Conservation (phyloP, 2,329 filamentous ascomycete species). For the Neofusicoccum sp. region DNA sequence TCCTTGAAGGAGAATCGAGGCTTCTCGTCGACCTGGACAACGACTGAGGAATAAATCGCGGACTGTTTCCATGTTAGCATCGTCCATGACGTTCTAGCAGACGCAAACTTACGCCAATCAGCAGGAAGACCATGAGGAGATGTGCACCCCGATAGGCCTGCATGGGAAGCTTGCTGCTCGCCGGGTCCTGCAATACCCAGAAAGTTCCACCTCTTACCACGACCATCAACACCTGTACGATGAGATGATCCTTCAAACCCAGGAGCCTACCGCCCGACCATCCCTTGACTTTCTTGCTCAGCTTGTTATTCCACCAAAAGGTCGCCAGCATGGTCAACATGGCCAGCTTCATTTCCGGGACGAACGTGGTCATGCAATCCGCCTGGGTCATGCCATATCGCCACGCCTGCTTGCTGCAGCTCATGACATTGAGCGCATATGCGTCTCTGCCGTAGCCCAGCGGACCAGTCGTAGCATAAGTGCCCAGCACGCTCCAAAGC, state of each 20-base stretch:
- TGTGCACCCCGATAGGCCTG: constrained; percentile 55
- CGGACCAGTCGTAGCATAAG: constrained; percentile 27
- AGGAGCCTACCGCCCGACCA: constrained; percentile 51
- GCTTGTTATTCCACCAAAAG: constrained; percentile 70
- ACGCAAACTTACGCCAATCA: constrained; percentile 56
- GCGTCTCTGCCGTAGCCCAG: constrained; percentile 14
- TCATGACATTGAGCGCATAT: constrained; percentile 2
- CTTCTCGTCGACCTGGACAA: constrained; percentile 60
- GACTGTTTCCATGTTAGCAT: constrained; percentile 24
- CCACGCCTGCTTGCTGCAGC: constrained; percentile 31
- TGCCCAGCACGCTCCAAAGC: constrained; percentile 39
- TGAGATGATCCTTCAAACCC: constrained; percentile 67
- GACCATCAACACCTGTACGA: constrained; percentile 63
- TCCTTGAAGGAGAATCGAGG: constrained; percentile 32
- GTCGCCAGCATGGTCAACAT: constrained; percentile 55
- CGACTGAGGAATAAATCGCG: constrained; percentile 45
- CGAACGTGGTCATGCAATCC: constrained; percentile 33
- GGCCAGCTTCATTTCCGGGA: constrained; percentile 32
- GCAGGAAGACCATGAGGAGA: constrained; percentile 55
- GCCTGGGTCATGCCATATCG: constrained; percentile 27
- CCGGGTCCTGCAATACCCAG: constrained; percentile 32
- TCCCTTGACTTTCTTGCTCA: constrained; percentile 64
- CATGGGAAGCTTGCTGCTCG: constrained; percentile 26
- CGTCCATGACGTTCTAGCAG: not conserved
- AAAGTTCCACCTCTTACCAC: constrained; percentile 53